Percentiles rank a stretch among this genome's conserved stretches.
These are phyloP conservation scores for Aspergillus campestris DNA, from an alignment of 495 filamentous ascomycete genomes.

Conservation along the genomic window DNA sequence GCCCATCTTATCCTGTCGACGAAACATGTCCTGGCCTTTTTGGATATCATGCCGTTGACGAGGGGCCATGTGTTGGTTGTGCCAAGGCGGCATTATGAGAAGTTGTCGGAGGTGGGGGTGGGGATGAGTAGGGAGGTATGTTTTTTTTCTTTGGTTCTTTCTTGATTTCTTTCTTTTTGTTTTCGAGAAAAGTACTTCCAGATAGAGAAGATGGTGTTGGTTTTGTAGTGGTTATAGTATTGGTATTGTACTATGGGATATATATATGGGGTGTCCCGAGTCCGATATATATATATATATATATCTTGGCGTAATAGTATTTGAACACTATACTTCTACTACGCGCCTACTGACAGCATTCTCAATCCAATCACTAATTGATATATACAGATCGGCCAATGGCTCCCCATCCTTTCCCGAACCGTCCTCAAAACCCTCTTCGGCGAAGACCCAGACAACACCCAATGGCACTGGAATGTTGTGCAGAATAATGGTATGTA, in stretches of 20 bases:
- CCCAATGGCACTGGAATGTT: constrained; percentile 72
- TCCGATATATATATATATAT: not conserved
- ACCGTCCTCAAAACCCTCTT: constrained; percentile 51
- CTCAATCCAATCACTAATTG: not conserved
- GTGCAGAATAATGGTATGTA: constrained; percentile 89
- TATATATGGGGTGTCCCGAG: no score
- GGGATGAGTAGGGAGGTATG: constrained; percentile 45
- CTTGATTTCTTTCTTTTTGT: not conserved
- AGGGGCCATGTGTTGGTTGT: constrained; percentile 70
- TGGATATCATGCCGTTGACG: constrained; percentile 83
- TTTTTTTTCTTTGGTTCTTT: constrained; percentile 1
- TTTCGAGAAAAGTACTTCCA: not conserved
- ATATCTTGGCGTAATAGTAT: no score
- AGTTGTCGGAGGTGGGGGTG: constrained; percentile 55
- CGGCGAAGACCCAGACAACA: constrained; percentile 19
- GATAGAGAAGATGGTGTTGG: no score
- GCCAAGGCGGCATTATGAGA: constrained; percentile 61
- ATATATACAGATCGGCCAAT: constrained; percentile 45
- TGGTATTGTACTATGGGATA: no score
- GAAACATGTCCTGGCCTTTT: constrained; percentile 65
- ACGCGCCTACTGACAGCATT: no score
- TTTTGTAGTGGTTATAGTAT: no score
- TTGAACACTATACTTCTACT: not conserved
- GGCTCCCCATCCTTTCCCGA: constrained; percentile 65
- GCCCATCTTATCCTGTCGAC: constrained; percentile 70